These are phyloP conservation scores for Penicillium flavigenum DNA, from an alignment of 495 filamentous ascomycete genomes.

Conservation along the genomic window DNA sequence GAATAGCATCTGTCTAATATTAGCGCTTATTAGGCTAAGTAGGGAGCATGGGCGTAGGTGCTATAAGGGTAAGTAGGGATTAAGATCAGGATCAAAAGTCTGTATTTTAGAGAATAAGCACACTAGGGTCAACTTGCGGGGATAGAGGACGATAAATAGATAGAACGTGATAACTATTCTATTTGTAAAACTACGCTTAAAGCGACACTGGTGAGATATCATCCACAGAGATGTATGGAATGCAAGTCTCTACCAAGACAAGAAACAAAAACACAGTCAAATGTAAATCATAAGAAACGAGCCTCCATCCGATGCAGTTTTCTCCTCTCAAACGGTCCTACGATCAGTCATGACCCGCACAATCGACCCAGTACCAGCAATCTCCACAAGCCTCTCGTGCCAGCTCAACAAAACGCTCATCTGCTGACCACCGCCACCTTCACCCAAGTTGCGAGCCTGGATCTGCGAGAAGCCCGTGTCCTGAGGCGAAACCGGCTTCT, in stretches of 20 bases:
- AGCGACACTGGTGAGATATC: conserved; percentile 22
- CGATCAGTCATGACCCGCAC: conserved; percentile 90
- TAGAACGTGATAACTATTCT: no score
- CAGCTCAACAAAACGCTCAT: conserved; percentile 94
- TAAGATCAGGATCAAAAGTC: no score
- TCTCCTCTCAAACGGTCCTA: conserved; percentile 67
- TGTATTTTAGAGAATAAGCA: no score
- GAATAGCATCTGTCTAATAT: no score
- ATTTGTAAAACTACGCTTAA: conserved; percentile 33
- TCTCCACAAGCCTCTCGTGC: conserved; percentile 93
- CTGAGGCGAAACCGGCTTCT: conserved; percentile 68
- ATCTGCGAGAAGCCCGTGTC: conserved; percentile 83
- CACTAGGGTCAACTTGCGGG: no score
- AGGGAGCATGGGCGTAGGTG: no score
- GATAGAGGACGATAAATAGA: no score
- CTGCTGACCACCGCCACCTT: conserved; percentile 75
- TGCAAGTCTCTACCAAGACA: conserved; percentile 31
- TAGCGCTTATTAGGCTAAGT: no score
- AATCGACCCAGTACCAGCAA: conserved; percentile 83
- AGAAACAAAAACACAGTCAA: conserved; percentile 16
- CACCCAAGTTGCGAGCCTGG: conserved; percentile 62
- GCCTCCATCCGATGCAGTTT: conserved; percentile 7
- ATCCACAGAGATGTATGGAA: conserved; percentile 25
- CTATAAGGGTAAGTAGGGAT: no score
- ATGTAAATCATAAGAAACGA: conserved; percentile 13